Evolutionary conservation across 2,329 filamentous ascomycete species (phyloP), one percentile per base, ranked within the genome.

Genomic region (Stagonosporopsis tanaceti): DNA sequence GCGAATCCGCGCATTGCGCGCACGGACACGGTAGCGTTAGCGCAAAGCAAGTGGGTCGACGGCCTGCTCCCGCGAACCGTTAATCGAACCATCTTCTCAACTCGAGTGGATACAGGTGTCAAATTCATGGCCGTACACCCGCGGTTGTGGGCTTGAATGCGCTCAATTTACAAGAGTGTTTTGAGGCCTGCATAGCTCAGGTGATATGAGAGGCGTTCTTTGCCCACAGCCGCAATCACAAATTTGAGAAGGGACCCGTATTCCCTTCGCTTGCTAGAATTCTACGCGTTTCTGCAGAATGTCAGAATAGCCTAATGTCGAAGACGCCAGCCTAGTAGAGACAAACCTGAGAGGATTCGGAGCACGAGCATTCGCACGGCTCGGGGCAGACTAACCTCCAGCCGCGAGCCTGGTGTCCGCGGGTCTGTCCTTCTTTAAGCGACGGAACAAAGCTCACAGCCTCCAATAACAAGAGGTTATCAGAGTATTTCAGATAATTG

Each of bases 311-410:
- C 48, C 39, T 44, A 38, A 51, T 44, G 6, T 44, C 39, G 24
- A 44, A 15, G 15, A 27, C 38, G 12, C 22, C 48, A 22, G 25
- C 15, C 15, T 28, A 35, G 25, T 4, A 8, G 4, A 27, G 28
- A 30, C 27, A 40, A 6, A 39, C 14, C 6, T 25, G 20, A 35
- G 30, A 30, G 47, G 45, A 35, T 44, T 20, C 17, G 24, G 20
- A 28, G 55, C 30, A 50, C 40, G 37, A 47, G 32, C 46, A 48
- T 34, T 41, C 51, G 59, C 56, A 42, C 56, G 59, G 53, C 51
- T 54, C 41, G 48, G 53, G 32, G 34, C n/a, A 37, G 27, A 47
- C 27, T 24, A 17, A 20, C 35, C 14, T 54, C 34, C 52, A 47
- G 60, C 52, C 47, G 55, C 52, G 40, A 52, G 42, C 15, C 48